Percentiles rank a stretch among this genome's conserved stretches.
phyloP scores from a whole-genome alignment of 768 basidiomycete genomes.

The Amanita phalloides region DNA sequence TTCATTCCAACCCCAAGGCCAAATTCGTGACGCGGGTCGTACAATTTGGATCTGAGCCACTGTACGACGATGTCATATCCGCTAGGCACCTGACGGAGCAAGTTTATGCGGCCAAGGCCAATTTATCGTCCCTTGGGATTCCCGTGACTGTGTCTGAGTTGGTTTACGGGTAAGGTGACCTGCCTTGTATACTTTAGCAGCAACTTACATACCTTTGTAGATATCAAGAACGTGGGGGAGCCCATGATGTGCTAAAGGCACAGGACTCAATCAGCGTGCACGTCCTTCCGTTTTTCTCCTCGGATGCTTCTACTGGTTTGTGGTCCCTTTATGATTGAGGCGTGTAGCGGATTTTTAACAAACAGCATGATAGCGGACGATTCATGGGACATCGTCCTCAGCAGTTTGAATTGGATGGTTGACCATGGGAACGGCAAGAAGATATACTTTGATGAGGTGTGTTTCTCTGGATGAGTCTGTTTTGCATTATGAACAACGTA shows the following conservation, averaged over 20 bases:
- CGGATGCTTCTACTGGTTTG: slow-evolving; percentile 34
- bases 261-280: slow-evolving; percentile 45
- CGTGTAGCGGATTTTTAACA: not conserved
- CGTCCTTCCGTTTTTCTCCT: slow-evolving; percentile 48
- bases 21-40: slow-evolving; percentile 43
- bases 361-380: slow-evolving; percentile 22
- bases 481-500: not conserved
- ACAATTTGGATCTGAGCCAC: slow-evolving; percentile 51
- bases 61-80: slow-evolving; percentile 37
- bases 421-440: slow-evolving; percentile 46
- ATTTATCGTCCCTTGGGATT: slow-evolving; percentile 33
- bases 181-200: not conserved
- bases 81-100: slow-evolving; percentile 31
- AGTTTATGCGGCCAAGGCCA: slow-evolving; percentile 30
- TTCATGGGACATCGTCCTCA: slow-evolving; percentile 41
- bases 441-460: slow-evolving; percentile 49
- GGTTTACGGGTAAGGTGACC: slow-evolving; percentile 27
- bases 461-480: not conserved
- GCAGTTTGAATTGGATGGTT: slow-evolving; percentile 47
- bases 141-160: slow-evolving; percentile 48
- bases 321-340: not conserved
- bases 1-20: slow-evolving; percentile 38
- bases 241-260: slow-evolving; percentile 40
- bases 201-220: slow-evolving; percentile 3
- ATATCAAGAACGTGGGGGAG: slow-evolving; percentile 34